Evolutionary conservation across 768 basidiomycete genomes (phyloP).

Genomic region (Panus rudis): DNA sequence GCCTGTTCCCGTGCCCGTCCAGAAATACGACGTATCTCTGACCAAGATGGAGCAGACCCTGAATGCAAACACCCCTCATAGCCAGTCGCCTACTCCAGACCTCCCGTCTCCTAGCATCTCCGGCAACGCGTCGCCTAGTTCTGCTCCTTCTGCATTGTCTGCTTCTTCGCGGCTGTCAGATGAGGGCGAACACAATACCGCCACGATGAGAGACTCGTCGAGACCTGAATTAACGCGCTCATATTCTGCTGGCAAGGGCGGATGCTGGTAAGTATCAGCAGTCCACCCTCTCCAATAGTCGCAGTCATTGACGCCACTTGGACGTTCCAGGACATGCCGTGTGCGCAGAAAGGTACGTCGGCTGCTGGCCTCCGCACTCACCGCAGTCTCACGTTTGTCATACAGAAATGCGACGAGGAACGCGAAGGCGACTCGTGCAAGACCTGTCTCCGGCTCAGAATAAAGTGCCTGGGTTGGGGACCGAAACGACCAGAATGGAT

Average conservation of each 20-base stretch:
- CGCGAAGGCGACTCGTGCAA: conserved; percentile 71
- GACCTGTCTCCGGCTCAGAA: conserved; percentile 74
- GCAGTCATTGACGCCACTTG: neutral
- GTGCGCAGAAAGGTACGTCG: conserved; percentile 70
- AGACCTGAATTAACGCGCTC: conserved; percentile 18
- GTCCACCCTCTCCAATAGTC: neutral
- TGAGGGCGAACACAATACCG: conserved; percentile 12
- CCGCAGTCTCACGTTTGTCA: conserved; percentile 8
- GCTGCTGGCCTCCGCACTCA: conserved; percentile 2
- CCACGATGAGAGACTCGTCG: conserved; percentile 18
- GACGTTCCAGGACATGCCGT: conserved; percentile 63
- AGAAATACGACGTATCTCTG: no score
- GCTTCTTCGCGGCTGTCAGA: conserved; percentile 12
- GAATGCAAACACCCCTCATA: conserved; percentile 7
- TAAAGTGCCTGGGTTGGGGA: conserved; percentile 83
- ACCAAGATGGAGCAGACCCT: conserved; percentile 7
- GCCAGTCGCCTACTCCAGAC: conserved; percentile 6
- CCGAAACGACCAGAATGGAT: conserved; percentile 84
- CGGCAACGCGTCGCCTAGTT: neutral
- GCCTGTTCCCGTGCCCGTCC: no score
- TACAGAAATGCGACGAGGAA: conserved; percentile 84
- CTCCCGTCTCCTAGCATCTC: conserved; percentile 10
- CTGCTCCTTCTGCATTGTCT: conserved; percentile 10
- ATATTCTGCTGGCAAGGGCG: conserved; percentile 55
- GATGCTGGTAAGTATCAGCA: conserved; percentile 58